Conservation (phyloP, 2,329 filamentous ascomycete genomes). For the Cercospora sesami region DNA sequence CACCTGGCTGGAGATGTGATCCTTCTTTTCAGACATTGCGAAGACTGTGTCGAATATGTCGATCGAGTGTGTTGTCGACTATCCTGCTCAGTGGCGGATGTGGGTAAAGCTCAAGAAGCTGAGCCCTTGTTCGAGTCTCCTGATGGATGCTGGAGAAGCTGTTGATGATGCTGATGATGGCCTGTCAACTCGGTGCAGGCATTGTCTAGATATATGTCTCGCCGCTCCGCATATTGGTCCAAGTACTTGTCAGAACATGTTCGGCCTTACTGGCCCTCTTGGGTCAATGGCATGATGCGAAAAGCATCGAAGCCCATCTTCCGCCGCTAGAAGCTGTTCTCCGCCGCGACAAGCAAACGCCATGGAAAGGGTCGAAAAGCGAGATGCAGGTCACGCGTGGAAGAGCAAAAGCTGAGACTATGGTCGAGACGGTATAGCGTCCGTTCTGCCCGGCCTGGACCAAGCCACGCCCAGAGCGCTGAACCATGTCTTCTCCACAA, state of each 20-base stretch:
- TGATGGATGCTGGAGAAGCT: background rate
- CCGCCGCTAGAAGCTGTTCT: constrained; percentile 1
- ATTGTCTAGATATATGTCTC: constrained; percentile 1
- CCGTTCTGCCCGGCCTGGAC: background rate
- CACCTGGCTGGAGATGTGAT: background rate
- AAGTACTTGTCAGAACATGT: background rate
- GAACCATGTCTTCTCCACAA: constrained; percentile 1
- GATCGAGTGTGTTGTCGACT: background rate
- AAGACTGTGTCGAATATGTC: background rate
- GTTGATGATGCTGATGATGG: background rate
- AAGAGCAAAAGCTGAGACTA: background rate
- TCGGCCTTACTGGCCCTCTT: background rate
- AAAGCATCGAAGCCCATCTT: background rate
- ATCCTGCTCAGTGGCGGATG: background rate
- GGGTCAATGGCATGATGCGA: constrained; percentile 1
- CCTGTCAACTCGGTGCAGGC: background rate
- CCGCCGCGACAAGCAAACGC: constrained; percentile 2
- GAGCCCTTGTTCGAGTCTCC: background rate
- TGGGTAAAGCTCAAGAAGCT: background rate
- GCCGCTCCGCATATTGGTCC: background rate
- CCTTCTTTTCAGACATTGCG: constrained; percentile 1
- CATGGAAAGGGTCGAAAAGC: background rate
- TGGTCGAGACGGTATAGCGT: background rate
- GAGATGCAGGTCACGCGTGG: background rate
- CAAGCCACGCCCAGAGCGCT: background rate